These are phyloP conservation scores for Chalciporus pseudorubinellus DNA, from an alignment of 768 basidiomycete genomes.

Conservation along the genomic window DNA sequence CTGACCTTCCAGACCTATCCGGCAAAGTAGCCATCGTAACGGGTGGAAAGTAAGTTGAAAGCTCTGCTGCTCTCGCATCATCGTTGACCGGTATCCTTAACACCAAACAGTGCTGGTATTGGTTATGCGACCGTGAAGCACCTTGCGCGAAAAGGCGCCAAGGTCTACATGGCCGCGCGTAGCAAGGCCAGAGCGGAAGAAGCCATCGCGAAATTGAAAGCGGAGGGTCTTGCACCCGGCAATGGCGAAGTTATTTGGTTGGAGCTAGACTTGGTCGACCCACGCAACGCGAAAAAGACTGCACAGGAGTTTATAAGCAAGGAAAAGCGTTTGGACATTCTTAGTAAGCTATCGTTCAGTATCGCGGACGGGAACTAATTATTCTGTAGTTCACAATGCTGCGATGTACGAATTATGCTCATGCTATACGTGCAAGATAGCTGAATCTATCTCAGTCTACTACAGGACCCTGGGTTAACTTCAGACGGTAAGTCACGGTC, in stretches of 20 bases:
- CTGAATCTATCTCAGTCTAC: conserved; percentile 16
- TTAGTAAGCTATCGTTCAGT: conserved; percentile 35
- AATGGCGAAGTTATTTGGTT: conserved; percentile 49
- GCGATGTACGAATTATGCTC: conserved; percentile 36
- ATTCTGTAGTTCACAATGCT: conserved; percentile 53
- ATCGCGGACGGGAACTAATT: neutral
- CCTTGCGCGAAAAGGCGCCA: conserved; percentile 53
- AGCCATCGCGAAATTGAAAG: conserved; percentile 46
- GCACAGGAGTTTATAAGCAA: conserved; percentile 48
- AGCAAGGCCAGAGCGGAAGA: conserved; percentile 43
- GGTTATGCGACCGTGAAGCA: conserved; percentile 52
- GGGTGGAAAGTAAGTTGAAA: conserved; percentile 47
- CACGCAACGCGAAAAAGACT: conserved; percentile 43
- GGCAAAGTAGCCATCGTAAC: conserved; percentile 53
- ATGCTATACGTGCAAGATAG: neutral
- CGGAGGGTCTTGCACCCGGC: conserved; percentile 42
- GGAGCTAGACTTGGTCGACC: conserved; percentile 50
- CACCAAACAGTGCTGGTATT: conserved; percentile 47
- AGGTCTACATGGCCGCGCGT: conserved; percentile 57
- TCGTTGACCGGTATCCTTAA: too few relatives aligned
- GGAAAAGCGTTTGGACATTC: conserved; percentile 54
- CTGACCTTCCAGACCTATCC: conserved; percentile 36
- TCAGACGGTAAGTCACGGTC: conserved; percentile 25
- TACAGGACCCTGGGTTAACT: conserved; percentile 19
- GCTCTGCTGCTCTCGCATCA: neutral